Conservation (phyloP, 1,284 basidiomycete genomes). For the Peniophora sp. region DNA sequence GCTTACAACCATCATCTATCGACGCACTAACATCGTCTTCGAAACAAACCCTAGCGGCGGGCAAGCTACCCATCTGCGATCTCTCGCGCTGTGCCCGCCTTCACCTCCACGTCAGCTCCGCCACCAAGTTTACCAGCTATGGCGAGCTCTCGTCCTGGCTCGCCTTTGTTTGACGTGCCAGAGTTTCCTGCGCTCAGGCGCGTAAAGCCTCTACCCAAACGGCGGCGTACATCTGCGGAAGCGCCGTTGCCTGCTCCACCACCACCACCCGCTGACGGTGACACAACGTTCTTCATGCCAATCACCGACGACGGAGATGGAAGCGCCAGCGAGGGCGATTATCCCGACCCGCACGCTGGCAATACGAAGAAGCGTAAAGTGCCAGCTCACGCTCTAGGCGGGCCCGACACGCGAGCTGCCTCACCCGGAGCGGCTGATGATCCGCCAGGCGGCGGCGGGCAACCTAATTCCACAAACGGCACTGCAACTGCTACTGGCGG, state of each 20-base stretch:
- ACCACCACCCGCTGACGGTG: constrained; percentile 6
- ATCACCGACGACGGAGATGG: constrained; percentile 32
- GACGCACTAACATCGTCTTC: too few species aligned
- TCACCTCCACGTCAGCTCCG: too few species aligned
- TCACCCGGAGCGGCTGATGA: constrained; percentile 33
- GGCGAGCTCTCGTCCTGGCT: constrained; percentile 10
- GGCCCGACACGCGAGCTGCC: constrained; percentile 26
- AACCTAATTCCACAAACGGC: constrained; percentile 13
- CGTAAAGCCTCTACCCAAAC: constrained; percentile 70
- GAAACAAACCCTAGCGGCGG: too few species aligned
- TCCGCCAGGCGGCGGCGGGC: constrained; percentile 9
- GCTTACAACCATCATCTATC: too few species aligned
- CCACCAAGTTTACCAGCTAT: too few species aligned
- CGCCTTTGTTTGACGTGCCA: constrained; percentile 52
- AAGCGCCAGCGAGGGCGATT: constrained; percentile 48
- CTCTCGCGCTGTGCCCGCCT: too few species aligned
- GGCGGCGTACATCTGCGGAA: constrained; percentile 41
- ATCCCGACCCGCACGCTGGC: constrained; percentile 65
- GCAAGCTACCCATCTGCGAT: too few species aligned
- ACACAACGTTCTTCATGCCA: background rate
- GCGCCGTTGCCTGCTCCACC: constrained; percentile 2
- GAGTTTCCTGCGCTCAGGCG: constrained; percentile 53
- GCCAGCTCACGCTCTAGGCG: constrained; percentile 41
- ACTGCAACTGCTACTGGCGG: constrained; percentile 19
- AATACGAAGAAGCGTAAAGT: constrained; percentile 84